phyloP scores from a whole-genome alignment of 1,139 yeast species.

The Pichia sp. region DNA sequence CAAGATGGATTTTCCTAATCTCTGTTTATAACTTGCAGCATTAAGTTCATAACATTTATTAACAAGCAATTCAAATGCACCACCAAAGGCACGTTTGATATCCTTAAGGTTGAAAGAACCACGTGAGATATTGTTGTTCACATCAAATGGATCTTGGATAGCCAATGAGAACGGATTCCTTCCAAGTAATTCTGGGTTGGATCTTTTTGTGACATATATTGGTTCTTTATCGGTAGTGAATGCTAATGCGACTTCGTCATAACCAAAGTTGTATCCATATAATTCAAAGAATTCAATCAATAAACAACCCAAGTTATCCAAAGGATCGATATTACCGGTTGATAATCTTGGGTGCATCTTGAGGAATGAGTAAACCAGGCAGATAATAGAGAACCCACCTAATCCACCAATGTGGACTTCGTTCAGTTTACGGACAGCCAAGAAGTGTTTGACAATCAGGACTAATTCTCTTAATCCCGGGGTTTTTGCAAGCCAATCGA shows the following conservation, averaged over 20 bases:
- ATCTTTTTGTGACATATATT: conserved; percentile 55
- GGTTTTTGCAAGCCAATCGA: conserved; percentile 68
- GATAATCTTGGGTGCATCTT: conserved; percentile 76
- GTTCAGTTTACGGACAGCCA: conserved; percentile 75
- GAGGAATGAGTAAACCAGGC: conserved; percentile 81
- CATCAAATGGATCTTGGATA: conserved; percentile 90
- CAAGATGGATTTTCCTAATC: conserved; percentile 72
- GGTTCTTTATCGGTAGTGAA: conserved; percentile 42
- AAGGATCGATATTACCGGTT: conserved; percentile 62
- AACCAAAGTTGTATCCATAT: conserved; percentile 92
- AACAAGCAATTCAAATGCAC: conserved; percentile 81
- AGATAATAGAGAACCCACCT: conserved; percentile 93
- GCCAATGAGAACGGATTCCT: conserved; percentile 66
- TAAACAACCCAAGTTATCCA: conserved; percentile 82
- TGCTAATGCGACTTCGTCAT: conserved; percentile 71
- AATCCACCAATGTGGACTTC: conserved; percentile 96
- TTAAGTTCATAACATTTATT: conserved; percentile 64
- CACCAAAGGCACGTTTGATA: conserved; percentile 84
- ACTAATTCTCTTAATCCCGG: conserved; percentile 88
- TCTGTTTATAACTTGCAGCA: conserved; percentile 60
- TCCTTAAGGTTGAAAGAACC: conserved; percentile 83
- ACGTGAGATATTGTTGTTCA: conserved; percentile 77
- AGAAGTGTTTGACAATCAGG: conserved; percentile 80
- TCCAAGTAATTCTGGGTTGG: conserved; percentile 54
- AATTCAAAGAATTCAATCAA: conserved; percentile 91